These are phyloP conservation scores for Populus hybrid DNA, from an alignment of 441 rosid genomes.

Conservation along the genomic window DNA sequence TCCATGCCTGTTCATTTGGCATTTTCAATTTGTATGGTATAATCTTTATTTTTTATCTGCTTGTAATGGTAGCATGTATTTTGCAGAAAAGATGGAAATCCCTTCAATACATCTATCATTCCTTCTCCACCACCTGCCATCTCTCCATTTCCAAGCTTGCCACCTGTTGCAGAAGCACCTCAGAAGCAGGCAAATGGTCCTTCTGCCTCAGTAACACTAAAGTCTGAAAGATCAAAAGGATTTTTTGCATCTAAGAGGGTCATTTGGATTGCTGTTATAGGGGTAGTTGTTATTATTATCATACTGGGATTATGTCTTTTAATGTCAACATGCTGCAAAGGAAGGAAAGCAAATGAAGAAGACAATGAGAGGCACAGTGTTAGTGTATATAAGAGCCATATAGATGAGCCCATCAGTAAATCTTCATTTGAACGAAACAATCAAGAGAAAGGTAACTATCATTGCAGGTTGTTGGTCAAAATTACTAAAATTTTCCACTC, in stretches of 20 bases:
- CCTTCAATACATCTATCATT: conserved; percentile 72
- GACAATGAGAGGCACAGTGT: conserved; percentile 24
- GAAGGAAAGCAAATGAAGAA: conserved; percentile 26
- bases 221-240: conserved; percentile 36
- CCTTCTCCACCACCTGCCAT: conserved; percentile 52
- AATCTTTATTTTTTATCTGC: conserved; percentile 6
- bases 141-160: conserved; percentile 44
- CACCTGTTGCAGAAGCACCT: conserved; percentile 42
- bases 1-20: neutral
- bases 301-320: conserved; percentile 44
- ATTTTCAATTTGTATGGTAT: neutral
- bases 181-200: conserved; percentile 37
- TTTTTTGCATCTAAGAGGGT: conserved; percentile 41
- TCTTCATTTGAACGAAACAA: conserved; percentile 30
- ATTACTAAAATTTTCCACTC: neutral
- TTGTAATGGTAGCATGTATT: conserved; percentile 8
- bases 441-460: conserved; percentile 43
- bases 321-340: conserved; percentile 43
- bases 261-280: conserved; percentile 41
- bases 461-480: conserved; percentile 15
- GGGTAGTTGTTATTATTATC: conserved; percentile 33
- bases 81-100: conserved; percentile 89
- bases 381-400: conserved; percentile 21
- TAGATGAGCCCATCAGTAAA: conserved; percentile 35
- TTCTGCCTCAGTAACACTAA: conserved; percentile 34